Conservation (phyloP, 78 protist species). For the Dictyostelium purpureum region DNA sequence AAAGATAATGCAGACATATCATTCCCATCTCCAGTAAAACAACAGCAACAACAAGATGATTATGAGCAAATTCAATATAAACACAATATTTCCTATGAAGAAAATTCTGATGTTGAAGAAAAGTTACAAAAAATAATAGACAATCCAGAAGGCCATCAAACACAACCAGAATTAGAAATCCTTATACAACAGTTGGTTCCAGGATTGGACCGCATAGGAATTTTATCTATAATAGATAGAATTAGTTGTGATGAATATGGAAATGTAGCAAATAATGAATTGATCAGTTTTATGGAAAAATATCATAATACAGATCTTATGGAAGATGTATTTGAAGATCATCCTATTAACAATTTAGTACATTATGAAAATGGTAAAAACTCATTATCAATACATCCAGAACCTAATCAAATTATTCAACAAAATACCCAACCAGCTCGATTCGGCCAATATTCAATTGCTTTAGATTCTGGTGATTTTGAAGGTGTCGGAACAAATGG, state of each 20-base stretch:
- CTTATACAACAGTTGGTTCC: neutral
- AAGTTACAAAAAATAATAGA: neutral
- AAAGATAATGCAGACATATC: neutral
- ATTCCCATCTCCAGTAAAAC: neutral
- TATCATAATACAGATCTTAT: neutral
- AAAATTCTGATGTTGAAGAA: neutral
- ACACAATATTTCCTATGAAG: neutral
- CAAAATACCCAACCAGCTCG: neutral
- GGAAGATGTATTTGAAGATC: neutral
- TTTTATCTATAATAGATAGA: neutral
- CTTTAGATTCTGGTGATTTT: neutral
- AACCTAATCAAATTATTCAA: no score
- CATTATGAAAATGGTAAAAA: constrained; percentile 3
- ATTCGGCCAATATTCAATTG: neutral
- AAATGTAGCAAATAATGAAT: neutral
- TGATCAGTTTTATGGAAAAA: neutral
- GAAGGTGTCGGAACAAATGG: neutral
- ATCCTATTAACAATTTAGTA: neutral
- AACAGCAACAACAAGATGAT: neutral
- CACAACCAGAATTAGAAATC: neutral
- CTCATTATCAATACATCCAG: neutral
- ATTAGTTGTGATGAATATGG: neutral
- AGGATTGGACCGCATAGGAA: neutral
- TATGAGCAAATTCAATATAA: neutral
- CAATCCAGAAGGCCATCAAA: neutral